Conservation (phyloP, 1,284 basidiomycete genomes). For the Erythrobasidium hasegawianum region DNA sequence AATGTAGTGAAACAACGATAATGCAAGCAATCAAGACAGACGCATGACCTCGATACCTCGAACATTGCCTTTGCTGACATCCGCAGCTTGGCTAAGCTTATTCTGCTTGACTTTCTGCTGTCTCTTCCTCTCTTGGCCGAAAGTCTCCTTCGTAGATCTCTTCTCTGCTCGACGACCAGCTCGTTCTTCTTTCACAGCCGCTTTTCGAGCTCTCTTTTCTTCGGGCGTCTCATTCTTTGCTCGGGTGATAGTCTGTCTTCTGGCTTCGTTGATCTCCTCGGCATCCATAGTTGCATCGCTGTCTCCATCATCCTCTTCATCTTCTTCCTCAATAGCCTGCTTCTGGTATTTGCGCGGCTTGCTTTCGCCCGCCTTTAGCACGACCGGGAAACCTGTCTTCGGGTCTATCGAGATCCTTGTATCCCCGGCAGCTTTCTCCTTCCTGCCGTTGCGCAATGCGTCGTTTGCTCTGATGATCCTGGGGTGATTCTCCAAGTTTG, state of each 20-base stretch:
- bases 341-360: neutral
- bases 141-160: conserved; percentile 71
- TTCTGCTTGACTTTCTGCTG: conserved; percentile 51
- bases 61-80: conserved; percentile 16
- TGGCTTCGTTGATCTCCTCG: conserved; percentile 3
- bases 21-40: conserved; percentile 1
- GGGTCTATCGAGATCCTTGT: conserved; percentile 67
- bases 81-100: conserved; percentile 28
- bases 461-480: conserved; percentile 67
- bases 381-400: conserved; percentile 67
- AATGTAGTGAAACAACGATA: conserved; percentile 8
- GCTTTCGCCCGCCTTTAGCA: conserved; percentile 43
- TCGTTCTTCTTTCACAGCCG: conserved; percentile 76
- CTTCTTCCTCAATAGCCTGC: conserved; percentile 31
- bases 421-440: conserved; percentile 46
- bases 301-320: conserved; percentile 37
- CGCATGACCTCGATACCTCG: conserved; percentile 10
- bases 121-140: conserved; percentile 66
- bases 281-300: conserved; percentile 39
- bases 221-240: conserved; percentile 75
- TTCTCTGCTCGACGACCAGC: conserved; percentile 70
- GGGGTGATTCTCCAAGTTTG: conserved; percentile 91
- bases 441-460: conserved; percentile 38
- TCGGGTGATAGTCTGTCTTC: conserved; percentile 56
- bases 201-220: conserved; percentile 82